Conservation (phyloP, 805 yeast species). For the Brettanomyces anomalus region DNA sequence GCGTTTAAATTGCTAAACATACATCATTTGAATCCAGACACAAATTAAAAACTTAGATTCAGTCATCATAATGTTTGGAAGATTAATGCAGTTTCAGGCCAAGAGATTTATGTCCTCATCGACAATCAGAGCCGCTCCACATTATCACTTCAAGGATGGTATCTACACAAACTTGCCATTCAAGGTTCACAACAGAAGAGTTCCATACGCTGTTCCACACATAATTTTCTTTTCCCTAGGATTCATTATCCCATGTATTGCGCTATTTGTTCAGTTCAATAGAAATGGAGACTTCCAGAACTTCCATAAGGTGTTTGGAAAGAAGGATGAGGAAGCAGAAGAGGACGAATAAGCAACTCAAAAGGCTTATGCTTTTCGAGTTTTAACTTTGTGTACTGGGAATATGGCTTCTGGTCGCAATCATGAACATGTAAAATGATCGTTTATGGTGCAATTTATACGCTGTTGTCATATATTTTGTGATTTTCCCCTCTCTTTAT, state of each 20-base stretch:
- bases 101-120: slow-evolving; percentile 4
- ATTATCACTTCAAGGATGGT: slow-evolving; percentile 58
- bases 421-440: too few relatives aligned
- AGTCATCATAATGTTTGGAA: slow-evolving; percentile 20
- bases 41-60: background rate
- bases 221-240: slow-evolving; percentile 70
- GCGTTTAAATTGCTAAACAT: too few relatives aligned
- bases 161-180: slow-evolving; percentile 90
- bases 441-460: too few relatives aligned
- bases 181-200: slow-evolving; percentile 85
- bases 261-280: slow-evolving; percentile 74
- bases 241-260: slow-evolving; percentile 68
- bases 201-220: slow-evolving; percentile 79
- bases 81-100: slow-evolving; percentile 20
- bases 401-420: too few relatives aligned
- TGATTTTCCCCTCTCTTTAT: too few relatives aligned
- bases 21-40: too few relatives aligned
- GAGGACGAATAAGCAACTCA: too few relatives aligned
- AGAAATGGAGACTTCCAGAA: slow-evolving; percentile 51
- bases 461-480: too few relatives aligned
- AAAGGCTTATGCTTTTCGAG: too few relatives aligned
- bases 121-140: slow-evolving; percentile 17
- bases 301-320: background rate
- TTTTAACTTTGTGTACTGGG: too few relatives aligned
- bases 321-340: too few relatives aligned